Conservation (phyloP, 2,329 filamentous ascomycete genomes). For the Chlorencoelia australis region DNA sequence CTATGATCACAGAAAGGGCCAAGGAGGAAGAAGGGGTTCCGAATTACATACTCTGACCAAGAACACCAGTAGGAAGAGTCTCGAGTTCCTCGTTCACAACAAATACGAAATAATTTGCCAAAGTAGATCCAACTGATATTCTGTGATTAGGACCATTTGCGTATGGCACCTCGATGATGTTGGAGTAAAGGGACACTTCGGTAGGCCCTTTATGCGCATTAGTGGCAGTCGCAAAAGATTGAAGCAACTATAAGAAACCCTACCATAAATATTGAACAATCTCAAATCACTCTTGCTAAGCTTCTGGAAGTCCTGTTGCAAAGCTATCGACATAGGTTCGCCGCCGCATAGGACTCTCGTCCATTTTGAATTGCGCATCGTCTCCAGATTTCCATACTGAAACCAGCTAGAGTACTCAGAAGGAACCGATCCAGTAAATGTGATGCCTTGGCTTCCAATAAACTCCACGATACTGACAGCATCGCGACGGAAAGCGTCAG, state of each 20-base stretch:
- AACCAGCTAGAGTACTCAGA: slow-evolving; percentile 17
- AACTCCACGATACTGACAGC: slow-evolving; percentile 12
- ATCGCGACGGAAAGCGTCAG: slow-evolving; percentile 8
- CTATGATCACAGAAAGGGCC: too few relatives aligned
- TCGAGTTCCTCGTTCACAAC: slow-evolving; percentile 31
- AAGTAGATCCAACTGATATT: slow-evolving; percentile 3
- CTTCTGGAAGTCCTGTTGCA: slow-evolving; percentile 13
- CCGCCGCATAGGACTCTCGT: slow-evolving; percentile 19
- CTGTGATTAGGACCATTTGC: too few relatives aligned
- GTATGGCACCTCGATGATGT: slow-evolving; percentile 16
- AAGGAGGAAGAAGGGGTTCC: too few relatives aligned
- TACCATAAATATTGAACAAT: slow-evolving; percentile 16
- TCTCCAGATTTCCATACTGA: not conserved
- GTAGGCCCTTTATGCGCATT: too few relatives aligned
- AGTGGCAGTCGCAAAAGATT: too few relatives aligned
- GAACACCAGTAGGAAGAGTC: slow-evolving; percentile 30
- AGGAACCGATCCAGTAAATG: slow-evolving; percentile 15
- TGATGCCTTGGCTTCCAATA: slow-evolving; percentile 12
- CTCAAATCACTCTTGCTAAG: slow-evolving; percentile 11
- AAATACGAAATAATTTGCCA: slow-evolving; percentile 23
- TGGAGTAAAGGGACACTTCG: slow-evolving; percentile 9
- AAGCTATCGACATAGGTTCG: slow-evolving; percentile 20
- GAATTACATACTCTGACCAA: too few relatives aligned
- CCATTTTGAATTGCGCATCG: slow-evolving; percentile 8
- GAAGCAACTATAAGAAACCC: too few relatives aligned